A percentile compares a stretch with the other conserved stretches of the same genome.
Conservation (phyloP, 306 rosid genomes). For the Trifolium subterraneum region DNA sequence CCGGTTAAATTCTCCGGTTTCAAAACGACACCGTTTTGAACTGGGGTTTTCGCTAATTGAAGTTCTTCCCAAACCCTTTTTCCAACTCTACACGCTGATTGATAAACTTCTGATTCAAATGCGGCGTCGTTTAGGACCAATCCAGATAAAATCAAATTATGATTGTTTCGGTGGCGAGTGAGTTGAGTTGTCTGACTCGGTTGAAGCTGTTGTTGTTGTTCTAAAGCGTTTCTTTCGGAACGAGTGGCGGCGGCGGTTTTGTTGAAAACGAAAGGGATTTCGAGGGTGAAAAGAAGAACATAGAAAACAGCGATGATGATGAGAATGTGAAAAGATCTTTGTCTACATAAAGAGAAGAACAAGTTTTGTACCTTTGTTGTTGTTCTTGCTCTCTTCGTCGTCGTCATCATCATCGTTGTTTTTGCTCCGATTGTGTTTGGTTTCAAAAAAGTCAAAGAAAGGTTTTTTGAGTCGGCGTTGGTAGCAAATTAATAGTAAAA, state of each 20-base stretch:
- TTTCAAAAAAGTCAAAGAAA: background rate
- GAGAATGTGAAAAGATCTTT: constrained; percentile 77
- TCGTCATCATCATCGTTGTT: background rate
- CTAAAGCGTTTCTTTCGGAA: constrained; percentile 42
- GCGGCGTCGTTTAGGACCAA: constrained; percentile 54
- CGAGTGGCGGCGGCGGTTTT: constrained; percentile 43
- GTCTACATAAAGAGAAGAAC: constrained; percentile 54
- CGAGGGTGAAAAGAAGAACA: constrained; percentile 59
- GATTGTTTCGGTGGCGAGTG: background rate
- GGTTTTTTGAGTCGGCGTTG: background rate
- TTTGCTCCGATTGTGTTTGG: background rate
- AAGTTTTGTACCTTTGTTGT: constrained; percentile 44
- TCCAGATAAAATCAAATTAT: constrained; percentile 52
- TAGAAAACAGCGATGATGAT: constrained; percentile 60
- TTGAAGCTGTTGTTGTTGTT: constrained; percentile 36
- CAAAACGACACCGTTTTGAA: background rate
- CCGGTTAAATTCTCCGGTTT: constrained; percentile 47
- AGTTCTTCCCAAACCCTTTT: constrained; percentile 63
- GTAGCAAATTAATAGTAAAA: background rate
- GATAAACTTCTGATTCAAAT: constrained; percentile 63
- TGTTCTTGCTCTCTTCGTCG: background rate
- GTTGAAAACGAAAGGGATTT: constrained; percentile 77
- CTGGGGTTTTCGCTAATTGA: constrained; percentile 38
- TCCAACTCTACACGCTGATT: constrained; percentile 65
- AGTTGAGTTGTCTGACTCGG: background rate